Percentiles rank a stretch among this genome's conserved stretches.
phyloP scores from a whole-genome alignment of 1,284 basidiomycete species.

The Ganoderma resinaceum region DNA sequence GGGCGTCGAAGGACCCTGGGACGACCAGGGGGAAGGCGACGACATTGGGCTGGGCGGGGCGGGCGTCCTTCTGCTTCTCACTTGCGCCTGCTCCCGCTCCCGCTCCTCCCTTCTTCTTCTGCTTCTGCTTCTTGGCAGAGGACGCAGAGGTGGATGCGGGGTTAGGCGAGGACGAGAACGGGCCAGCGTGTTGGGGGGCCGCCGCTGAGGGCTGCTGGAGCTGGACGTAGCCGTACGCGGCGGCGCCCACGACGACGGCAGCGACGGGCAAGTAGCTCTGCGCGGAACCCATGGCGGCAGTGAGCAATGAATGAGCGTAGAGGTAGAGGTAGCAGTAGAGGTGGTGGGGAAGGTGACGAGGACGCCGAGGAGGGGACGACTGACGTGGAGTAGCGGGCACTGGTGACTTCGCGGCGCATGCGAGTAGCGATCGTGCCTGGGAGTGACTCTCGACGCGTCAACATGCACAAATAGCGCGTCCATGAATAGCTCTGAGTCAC shows the following conservation, averaged over 20 bases:
- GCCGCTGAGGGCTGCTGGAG: conserved; percentile 30
- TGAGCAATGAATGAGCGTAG: conserved; percentile 6
- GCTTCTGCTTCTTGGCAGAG: conserved; percentile 46
- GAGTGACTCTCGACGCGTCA: conserved; percentile 33
- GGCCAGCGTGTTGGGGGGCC: conserved; percentile 17
- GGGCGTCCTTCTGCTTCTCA: conserved; percentile 24
- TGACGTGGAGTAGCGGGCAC: conserved; percentile 25
- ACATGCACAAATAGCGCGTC: conserved; percentile 36
- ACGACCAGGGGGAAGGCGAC: conserved; percentile 50
- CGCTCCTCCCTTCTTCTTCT: conserved; percentile 42
- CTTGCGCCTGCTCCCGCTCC: conserved; percentile 22
- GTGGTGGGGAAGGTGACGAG: background rate
- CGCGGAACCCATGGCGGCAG: conserved; percentile 53
- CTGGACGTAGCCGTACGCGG: conserved; percentile 49
- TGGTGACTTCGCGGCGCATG: conserved; percentile 13
- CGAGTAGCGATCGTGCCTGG: conserved; percentile 24
- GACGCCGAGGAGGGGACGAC: conserved; percentile 10
- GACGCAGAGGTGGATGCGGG: conserved; percentile 19
- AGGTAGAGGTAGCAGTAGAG: conserved; percentile 13
- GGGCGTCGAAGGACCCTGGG: conserved; percentile 53
- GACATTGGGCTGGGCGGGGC: conserved; percentile 39
- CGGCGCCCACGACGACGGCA: conserved; percentile 47
- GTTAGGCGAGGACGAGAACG: conserved; percentile 7
- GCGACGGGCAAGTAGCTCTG: conserved; percentile 55
- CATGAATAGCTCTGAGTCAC: conserved; percentile 8